These are phyloP conservation scores for Chalciporus sp. DNA, from an alignment of 1,284 basidiomycete species.

Conservation along the genomic window DNA sequence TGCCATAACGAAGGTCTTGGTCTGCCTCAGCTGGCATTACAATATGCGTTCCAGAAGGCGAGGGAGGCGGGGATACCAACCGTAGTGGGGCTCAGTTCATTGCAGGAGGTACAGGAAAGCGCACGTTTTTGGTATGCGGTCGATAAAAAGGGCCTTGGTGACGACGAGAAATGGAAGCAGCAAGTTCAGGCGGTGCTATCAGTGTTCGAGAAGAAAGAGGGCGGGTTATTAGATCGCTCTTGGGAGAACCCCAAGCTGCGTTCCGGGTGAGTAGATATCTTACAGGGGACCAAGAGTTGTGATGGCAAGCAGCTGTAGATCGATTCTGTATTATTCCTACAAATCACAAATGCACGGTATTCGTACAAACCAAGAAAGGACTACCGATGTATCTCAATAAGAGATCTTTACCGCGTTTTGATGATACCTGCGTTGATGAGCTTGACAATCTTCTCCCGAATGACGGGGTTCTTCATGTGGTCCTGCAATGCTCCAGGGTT, in stretches of 20 bases:
- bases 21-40: constrained; percentile 71
- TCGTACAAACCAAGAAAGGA: constrained; percentile 19
- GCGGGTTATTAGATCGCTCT: constrained; percentile 61
- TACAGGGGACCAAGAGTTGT: neutral
- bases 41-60: constrained; percentile 64
- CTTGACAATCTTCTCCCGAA: constrained; percentile 88
- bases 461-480: constrained; percentile 94
- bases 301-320: neutral
- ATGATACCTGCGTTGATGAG: constrained; percentile 94
- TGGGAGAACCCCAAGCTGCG: constrained; percentile 57
- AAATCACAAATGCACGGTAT: constrained; percentile 24
- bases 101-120: constrained; percentile 74
- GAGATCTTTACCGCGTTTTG: constrained; percentile 57
- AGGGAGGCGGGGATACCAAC: constrained; percentile 59
- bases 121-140: constrained; percentile 68
- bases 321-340: constrained; percentile 29
- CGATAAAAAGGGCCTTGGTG: constrained; percentile 38
- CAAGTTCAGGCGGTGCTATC: constrained; percentile 51
- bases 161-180: constrained; percentile 43
- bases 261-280: constrained; percentile 8
- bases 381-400: constrained; percentile 6
- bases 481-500: constrained; percentile 92
- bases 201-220: constrained; percentile 44
- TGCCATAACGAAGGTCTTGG: constrained; percentile 30
- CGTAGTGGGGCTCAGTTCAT: constrained; percentile 75